Evolutionary conservation across 306 rosid species (phyloP).

Genomic region (Acmispon strigosus): DNA sequence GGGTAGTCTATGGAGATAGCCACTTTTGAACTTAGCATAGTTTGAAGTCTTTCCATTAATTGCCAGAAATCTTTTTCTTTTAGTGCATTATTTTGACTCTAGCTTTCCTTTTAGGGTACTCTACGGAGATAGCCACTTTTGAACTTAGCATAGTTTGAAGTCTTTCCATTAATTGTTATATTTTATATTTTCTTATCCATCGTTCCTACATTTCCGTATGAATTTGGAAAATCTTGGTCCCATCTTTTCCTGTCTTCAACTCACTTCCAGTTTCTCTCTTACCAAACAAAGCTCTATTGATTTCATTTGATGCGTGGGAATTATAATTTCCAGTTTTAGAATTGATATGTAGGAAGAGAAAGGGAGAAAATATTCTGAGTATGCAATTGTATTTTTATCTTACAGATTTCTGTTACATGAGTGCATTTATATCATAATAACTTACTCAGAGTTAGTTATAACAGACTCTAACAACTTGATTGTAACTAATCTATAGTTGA

Average conservation of each 20-base stretch:
- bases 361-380: no score
- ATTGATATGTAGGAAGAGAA: no score
- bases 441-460: no score
- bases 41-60: neutral
- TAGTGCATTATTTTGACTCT: neutral
- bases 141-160: neutral
- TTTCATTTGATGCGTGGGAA: neutral
- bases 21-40: neutral
- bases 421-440: no score
- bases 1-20: slow-evolving; percentile 7
- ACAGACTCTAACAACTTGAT: no score
- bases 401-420: no score
- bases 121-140: slow-evolving; percentile 8
- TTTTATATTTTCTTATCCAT: neutral
- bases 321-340: neutral
- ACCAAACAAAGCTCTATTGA: neutral
- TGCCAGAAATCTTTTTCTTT: neutral
- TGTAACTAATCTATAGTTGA: no score
- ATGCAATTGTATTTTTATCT: no score
- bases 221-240: neutral
- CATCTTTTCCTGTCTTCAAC: slow-evolving; percentile 8
- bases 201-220: neutral
- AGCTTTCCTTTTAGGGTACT: neutral
- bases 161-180: neutral
- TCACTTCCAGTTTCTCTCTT: neutral